Evolutionary conservation across 2,329 filamentous ascomycete species (phyloP), one percentile per base, ranked within the genome.

Genomic region (Penicillium sp.): DNA sequence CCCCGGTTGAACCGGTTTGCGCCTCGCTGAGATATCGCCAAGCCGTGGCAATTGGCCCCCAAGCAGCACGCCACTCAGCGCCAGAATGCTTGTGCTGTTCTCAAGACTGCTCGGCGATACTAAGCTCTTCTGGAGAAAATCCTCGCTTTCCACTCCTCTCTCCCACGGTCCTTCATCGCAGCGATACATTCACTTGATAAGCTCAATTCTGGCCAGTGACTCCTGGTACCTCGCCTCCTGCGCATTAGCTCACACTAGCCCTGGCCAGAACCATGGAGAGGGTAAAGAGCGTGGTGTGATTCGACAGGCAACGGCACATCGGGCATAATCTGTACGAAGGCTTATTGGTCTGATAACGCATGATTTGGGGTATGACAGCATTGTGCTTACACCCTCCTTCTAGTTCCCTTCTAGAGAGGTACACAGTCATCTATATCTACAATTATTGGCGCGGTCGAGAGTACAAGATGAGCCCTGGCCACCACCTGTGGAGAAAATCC

Each of bases 401-500:
- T 13, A 17, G 24, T 15, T 15, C 24, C 24, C 24, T 10, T 42
- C 21, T 13, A 3, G 10, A 15, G 15, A 15, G 8, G 5, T 20
- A 27, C 39, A 42, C 3, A 42, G 13, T 8, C 39, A 29, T 18
- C 18, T 3, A 18, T 20, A 13, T 27, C 8, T 8, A 20, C 4
- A 40, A 9, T 4, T 13, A 42, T 29, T 29, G 24, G n/a, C 13
- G n/a, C 3, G 3, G 15, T 15, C 9, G n/a, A 7, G n/a, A 26
- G n/a, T 40, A 13, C n/a, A 26, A 4, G 2, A 15, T 40, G 21
- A 20, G 21, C 21, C 21, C n/a, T 26, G 20, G 17, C 5, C 13
- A 21, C 23, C 36, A 33, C 13, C n/a, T 20, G 26, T 40, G 44
- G 50, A 48, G 50, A 36, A 21, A 20, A 23, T 15, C 29, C 10